phyloP scores from a whole-genome alignment of 257 asterid genomes.

The Haberlea rhodopensis region DNA sequence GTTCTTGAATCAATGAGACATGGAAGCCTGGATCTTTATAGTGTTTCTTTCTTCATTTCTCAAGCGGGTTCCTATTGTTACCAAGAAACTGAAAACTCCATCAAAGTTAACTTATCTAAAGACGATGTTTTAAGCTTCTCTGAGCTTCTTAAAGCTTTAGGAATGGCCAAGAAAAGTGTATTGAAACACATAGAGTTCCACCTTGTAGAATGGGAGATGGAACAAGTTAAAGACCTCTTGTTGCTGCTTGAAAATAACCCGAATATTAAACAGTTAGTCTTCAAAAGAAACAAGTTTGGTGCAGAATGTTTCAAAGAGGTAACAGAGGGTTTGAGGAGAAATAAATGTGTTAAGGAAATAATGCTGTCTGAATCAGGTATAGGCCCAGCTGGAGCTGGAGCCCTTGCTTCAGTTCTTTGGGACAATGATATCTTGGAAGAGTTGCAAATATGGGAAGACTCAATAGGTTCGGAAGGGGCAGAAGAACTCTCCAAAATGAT shows the following conservation, averaged over 20 bases:
- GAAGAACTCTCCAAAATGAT: slow-evolving; percentile 85
- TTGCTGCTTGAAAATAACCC: slow-evolving; percentile 37
- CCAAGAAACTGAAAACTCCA: slow-evolving; percentile 62
- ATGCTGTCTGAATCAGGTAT: slow-evolving; percentile 60
- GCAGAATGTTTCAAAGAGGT: slow-evolving; percentile 51
- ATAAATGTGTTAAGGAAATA: slow-evolving; percentile 45
- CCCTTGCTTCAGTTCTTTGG: slow-evolving; percentile 59
- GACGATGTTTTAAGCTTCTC: slow-evolving; percentile 35
- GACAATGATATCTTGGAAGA: slow-evolving; percentile 54
- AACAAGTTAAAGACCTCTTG: slow-evolving; percentile 38
- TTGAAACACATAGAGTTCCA: slow-evolving; percentile 63
- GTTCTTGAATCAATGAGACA: slow-evolving; percentile 38
- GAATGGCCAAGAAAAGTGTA: slow-evolving; percentile 13
- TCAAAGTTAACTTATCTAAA: slow-evolving; percentile 43
- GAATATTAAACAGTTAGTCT: slow-evolving; percentile 39
- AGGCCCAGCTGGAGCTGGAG: slow-evolving; percentile 56
- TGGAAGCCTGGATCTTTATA: slow-evolving; percentile 41
- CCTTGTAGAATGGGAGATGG: slow-evolving; percentile 55
- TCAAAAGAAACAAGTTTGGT: slow-evolving; percentile 51
- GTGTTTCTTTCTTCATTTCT: slow-evolving; percentile 52
- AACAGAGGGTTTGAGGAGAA: slow-evolving; percentile 38
- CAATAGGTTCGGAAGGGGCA: slow-evolving; percentile 69
- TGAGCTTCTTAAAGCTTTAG: slow-evolving; percentile 42
- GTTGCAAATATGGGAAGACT: slow-evolving; percentile 78
- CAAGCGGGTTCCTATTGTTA: slow-evolving; percentile 45